phyloP scores from a whole-genome alignment of 1,284 basidiomycete genomes.

The Afroboletus lepidellus region DNA sequence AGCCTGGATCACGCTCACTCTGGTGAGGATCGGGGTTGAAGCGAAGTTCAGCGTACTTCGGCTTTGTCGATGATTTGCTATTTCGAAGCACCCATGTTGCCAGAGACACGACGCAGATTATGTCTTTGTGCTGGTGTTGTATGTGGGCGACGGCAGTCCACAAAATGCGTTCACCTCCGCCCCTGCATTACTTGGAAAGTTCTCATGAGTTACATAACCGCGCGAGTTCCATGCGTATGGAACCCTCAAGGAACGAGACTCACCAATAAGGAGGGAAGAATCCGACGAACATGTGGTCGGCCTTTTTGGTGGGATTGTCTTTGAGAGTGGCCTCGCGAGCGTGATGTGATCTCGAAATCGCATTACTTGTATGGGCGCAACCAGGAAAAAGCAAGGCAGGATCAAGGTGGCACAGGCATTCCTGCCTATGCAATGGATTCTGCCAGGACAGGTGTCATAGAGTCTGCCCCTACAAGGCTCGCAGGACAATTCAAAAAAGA shows the following conservation, averaged over 20 bases:
- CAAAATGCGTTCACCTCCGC: constrained; percentile 94
- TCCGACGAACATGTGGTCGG: constrained; percentile 58
- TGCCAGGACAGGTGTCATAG: neutral
- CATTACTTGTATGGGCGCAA: constrained; percentile 8
- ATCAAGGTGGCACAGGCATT: constrained; percentile 17
- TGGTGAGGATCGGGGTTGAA: neutral
- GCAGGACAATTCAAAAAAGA: too few species aligned
- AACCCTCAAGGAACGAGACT: constrained; percentile 26
- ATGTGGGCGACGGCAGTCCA: constrained; percentile 88
- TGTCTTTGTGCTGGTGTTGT: constrained; percentile 69
- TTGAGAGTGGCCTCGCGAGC: constrained; percentile 22
- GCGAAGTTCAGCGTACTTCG: constrained; percentile 50
- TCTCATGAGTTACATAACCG: constrained; percentile 35
- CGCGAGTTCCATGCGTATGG: constrained; percentile 31
- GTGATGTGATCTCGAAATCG: constrained; percentile 23
- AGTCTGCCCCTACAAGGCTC: too few species aligned
- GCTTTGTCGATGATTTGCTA: constrained; percentile 81
- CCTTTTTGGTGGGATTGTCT: constrained; percentile 1
- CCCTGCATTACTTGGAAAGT: constrained; percentile 84
- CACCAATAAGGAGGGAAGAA: constrained; percentile 98
- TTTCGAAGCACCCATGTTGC: constrained; percentile 80
- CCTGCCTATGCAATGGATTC: neutral
- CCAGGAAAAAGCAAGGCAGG: constrained; percentile 18
- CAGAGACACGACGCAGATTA: constrained; percentile 86
- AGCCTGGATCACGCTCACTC: constrained; percentile 38